Percentiles rank a stretch among this genome's conserved stretches.
Evolutionary conservation across 2,329 filamentous ascomycete species (phyloP).

Genomic region (Cladosporium sp.): DNA sequence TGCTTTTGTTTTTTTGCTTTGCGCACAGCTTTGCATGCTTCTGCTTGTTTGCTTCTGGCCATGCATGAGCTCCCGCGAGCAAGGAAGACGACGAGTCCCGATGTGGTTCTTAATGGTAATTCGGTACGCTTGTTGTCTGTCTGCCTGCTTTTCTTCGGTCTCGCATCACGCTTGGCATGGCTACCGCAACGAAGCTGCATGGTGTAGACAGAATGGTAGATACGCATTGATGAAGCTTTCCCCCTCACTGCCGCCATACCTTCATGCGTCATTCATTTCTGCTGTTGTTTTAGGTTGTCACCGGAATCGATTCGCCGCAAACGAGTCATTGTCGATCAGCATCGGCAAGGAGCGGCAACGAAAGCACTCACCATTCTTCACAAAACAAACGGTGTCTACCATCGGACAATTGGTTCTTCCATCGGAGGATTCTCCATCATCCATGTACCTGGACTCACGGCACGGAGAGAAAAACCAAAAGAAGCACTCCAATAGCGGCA

Average conservation of each 20-base stretch:
- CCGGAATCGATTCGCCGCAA: too few relatives aligned
- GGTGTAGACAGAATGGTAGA: constrained; percentile 18
- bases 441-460: too few relatives aligned
- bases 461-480: too few relatives aligned
- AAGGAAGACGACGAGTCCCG: constrained; percentile 12
- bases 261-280: too few relatives aligned
- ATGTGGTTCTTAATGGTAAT: constrained; percentile 22
- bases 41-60: constrained; percentile 14
- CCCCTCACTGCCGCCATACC: neutral
- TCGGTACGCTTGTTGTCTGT: constrained; percentile 13
- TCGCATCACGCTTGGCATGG: neutral
- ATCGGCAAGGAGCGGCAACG: too few relatives aligned
- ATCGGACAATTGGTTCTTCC: too few relatives aligned
- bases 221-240: constrained; percentile 9
- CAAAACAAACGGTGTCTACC: too few relatives aligned
- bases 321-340: too few relatives aligned
- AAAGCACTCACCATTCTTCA: too few relatives aligned
- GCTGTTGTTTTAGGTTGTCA: too few relatives aligned
- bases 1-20: neutral
- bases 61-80: constrained; percentile 23
- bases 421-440: too few relatives aligned
- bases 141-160: constrained; percentile 13
- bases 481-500: too few relatives aligned
- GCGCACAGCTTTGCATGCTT: constrained; percentile 2
- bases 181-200: constrained; percentile 4